Base-by-base conservation (phyloP, 306 rosid species). In the Cotoneaster glaucophyllus region DNA sequence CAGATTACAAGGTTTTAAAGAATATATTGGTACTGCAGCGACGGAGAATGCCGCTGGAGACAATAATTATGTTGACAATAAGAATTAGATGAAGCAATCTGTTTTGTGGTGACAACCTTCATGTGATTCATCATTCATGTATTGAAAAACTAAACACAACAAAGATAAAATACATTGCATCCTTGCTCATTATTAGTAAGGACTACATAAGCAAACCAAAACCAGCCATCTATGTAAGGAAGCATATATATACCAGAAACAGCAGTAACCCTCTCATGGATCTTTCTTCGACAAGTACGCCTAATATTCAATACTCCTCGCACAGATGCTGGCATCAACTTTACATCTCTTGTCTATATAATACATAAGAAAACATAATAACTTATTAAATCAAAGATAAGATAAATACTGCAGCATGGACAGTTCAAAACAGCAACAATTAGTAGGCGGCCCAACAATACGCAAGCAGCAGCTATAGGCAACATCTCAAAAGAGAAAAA, bases 211-310 rank as follows among this genome's bases (percentile, higher is more conserved):
- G 28, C 80, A 21, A 75, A 75, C 69, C 48, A 72, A 74, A 77
- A 62, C 78, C 43, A 77, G 32, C 48, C 39, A 69, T 22, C 1
- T n/a, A 21, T 29, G 29, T 43, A 81, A 62, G 31, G 19, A 78
- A 74, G 59, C 58, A 81, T n/a, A 57, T n/a, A 63, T 70, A 19
- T 89, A 95, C 99, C 99, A 74, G 92, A 87, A 64, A 92, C 83
- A 5, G 95, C 97, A 24, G 84, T 78, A 80, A 95, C 86, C 85
- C 99, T 90, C 73, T 95, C 93, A 26, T 88, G 91, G 67, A 95
- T 95, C 80, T 80, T 92, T 83, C 77, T 92, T 67, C 99, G 87
- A 69, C 93, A 92, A 8, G 87, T 89, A 31, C 97, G 91, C 56
- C 97, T 83, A 75, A 88, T 79, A 66, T 48, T 79, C 75, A 92